A percentile compares a stretch with the other conserved stretches of the same genome.
These are phyloP conservation scores for Torrubiella hemipterigena DNA, from an alignment of 2,329 filamentous ascomycete species.

Conservation along the genomic window DNA sequence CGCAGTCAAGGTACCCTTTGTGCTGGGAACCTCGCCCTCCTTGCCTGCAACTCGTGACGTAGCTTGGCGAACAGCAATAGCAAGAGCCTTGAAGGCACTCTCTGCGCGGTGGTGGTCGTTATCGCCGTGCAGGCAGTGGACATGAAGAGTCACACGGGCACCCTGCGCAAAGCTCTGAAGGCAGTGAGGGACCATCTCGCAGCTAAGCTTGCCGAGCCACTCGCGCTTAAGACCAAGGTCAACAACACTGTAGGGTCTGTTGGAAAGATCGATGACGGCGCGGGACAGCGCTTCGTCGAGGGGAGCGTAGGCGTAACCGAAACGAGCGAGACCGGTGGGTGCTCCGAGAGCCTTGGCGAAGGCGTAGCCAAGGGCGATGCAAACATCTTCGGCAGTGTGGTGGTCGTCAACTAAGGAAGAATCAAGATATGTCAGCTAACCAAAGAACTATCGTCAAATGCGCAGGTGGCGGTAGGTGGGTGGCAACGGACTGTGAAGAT, in stretches of 20 bases:
- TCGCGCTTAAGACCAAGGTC: slow-evolving; percentile 79
- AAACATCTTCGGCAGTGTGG: slow-evolving; percentile 93
- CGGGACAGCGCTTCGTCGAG: slow-evolving; percentile 91
- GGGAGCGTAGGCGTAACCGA: slow-evolving; percentile 83
- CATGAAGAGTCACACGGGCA: slow-evolving; percentile 84
- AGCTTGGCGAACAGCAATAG: slow-evolving; percentile 71
- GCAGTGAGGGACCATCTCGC: slow-evolving; percentile 96
- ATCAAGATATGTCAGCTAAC: neutral
- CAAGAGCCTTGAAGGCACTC: slow-evolving; percentile 93
- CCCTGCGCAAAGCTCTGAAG: slow-evolving; percentile 88
- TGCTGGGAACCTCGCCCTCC: slow-evolving; percentile 89
- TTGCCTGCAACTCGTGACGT: slow-evolving; percentile 63
- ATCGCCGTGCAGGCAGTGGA: slow-evolving; percentile 78
- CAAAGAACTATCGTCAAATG: too few species aligned
- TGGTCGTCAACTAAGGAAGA: slow-evolving; percentile 74
- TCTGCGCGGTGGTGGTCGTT: slow-evolving; percentile 97
- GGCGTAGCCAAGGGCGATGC: slow-evolving; percentile 76
- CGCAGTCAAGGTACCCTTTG: slow-evolving; percentile 76
- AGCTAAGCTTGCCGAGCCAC: slow-evolving; percentile 85
- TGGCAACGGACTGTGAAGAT: slow-evolving; percentile 70
- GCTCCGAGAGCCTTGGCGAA: slow-evolving; percentile 72
- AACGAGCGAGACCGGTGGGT: slow-evolving; percentile 73
- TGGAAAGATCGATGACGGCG: slow-evolving; percentile 89
- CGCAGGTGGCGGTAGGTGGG: neutral
- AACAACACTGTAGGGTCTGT: slow-evolving; percentile 75